A percentile compares a stretch with the other conserved stretches of the same genome.
Evolutionary conservation across 192 early-diverging fungal genomes (phyloP).

Genomic region (Podila epigama): DNA sequence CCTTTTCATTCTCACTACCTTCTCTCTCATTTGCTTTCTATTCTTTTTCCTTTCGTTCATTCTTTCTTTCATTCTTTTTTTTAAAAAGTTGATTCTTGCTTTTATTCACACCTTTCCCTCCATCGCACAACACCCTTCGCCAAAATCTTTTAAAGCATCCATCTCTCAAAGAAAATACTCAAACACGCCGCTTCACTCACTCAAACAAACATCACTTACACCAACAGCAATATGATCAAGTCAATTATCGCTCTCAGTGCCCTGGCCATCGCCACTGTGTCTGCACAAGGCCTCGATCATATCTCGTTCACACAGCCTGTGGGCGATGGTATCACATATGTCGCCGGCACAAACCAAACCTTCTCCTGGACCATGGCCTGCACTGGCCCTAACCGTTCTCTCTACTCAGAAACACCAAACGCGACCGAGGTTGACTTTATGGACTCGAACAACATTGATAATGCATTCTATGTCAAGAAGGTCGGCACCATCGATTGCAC

Average conservation of each 20-base stretch:
- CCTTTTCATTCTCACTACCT: too few relatives aligned
- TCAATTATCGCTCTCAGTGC: slow-evolving; percentile 27
- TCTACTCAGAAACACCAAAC: slow-evolving; percentile 26
- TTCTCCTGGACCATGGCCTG: slow-evolving; percentile 50
- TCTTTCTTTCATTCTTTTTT: too few relatives aligned
- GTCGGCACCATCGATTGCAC: slow-evolving; percentile 48
- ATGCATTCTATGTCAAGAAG: slow-evolving; percentile 51
- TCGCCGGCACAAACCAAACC: slow-evolving; percentile 47
- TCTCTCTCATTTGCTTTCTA: too few relatives aligned
- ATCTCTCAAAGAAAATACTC: too few relatives aligned
- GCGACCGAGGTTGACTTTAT: slow-evolving; percentile 48
- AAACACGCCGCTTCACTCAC: background rate
- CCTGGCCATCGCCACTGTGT: background rate
- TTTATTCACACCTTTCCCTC: background rate
- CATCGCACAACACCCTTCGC: background rate
- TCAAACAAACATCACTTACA: background rate
- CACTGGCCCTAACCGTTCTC: slow-evolving; percentile 14
- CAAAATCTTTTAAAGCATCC: background rate
- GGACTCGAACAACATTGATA: slow-evolving; percentile 50
- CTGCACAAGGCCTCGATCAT: slow-evolving; percentile 8
- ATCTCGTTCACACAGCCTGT: slow-evolving; percentile 52
- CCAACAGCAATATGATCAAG: slow-evolving; percentile 26
- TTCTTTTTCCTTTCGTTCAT: too few relatives aligned
- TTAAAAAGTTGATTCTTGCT: too few relatives aligned
- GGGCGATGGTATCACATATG: slow-evolving; percentile 42